Base-by-base conservation (phyloP, 2,329 filamentous ascomycete genomes). In the Thielaviopsis ethacetica region DNA sequence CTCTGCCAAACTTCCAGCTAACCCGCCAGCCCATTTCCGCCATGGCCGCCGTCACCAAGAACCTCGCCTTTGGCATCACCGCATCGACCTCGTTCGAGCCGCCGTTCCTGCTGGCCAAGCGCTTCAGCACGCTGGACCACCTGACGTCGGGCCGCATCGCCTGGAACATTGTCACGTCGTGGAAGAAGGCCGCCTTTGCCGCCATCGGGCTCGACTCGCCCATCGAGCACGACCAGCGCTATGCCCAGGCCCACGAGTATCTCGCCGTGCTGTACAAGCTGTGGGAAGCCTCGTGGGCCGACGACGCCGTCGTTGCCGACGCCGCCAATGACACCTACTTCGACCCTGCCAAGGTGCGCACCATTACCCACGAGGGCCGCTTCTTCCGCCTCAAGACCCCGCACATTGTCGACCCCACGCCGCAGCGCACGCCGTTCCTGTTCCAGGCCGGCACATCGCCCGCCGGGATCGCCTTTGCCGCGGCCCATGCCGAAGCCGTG, bases 31-130 rank as follows among this genome's bases (percentile, higher is more conserved):
- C 80, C 2, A 82, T 84, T 58, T 76, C 75, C 2, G 81, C 82
- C 34, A 85, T 85, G 82, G 82, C 81, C 2, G 80, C 81, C 0
- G 81, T 83, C 30, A 84, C 82, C 0, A 83, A 81, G 68, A 81
- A 82, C 56, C 70, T 85, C 2, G 72, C 75, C 0, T 84, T 84
- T 63, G 82, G 75, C 1, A 81, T 85, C 61, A 84, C 81, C 0
- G 78, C 79, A 0, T 81, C 79, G 0, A 84, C 81, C 1, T 79
- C 79, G 0, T 85, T 82, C 60, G 80, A 84, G 62, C 77, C 78
- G 0, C 81, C 81, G 0, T 84, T 82, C 60, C 67, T 83, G 1
- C 69, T 84, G 0, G 82, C 81, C 0, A 82, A 82, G 65, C 71
- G 80, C 0, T 82, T 84, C 58, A 82, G 79, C 0, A 82, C 79